Base-by-base conservation (phyloP, 306 rosid species). In the Vachellia pachyceras region DNA sequence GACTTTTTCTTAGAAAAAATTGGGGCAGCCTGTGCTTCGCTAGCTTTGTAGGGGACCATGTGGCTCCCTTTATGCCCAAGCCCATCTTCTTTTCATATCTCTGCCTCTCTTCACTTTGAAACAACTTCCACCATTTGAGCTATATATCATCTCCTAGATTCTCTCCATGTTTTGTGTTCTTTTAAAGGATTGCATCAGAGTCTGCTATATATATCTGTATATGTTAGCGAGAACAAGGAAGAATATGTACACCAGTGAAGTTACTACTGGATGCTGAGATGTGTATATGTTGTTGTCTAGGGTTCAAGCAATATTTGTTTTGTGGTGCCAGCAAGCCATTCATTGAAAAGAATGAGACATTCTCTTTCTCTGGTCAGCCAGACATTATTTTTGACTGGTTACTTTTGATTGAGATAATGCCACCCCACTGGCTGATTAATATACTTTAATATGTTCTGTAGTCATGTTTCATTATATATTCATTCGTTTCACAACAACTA, bases 1-100 rank as follows among this genome's bases (percentile, higher is more conserved):
- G 36, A 54, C 77, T 73, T 50, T 73, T 36, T 63, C 65, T 9
- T 52, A 7, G 18, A 66, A 73, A 73, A 73, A 73, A 52, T 35
- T 50, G 46, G n/a, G 20, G 42, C 42, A 63, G 69, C 41, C 7
- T 54, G 25, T n/a, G 69, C 41, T 15, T 54, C 25, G 37, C 64
- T 22, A 22, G 64, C 35, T 0, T 40, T 3, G 15, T 68, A 17
- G 57, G 76, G 64, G 77, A 50, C 76, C 76, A 72, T 33, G 45
- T 47, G 76, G 60, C 60, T 8, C 25, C 76, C 41, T 71, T 71
- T 14, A 25, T 71, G 41, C 60, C 74, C 54, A 67, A 67, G 49
- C 72, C 33, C 33, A 29, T 41, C 23, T 17, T 42, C 17, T 20
- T 50, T 61, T 61, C 25, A 35, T 69, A 2, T 42, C 3, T 41